These are phyloP conservation scores for Parathielavia appendiculata DNA, from an alignment of 495 filamentous ascomycete genomes.

Conservation along the genomic window DNA sequence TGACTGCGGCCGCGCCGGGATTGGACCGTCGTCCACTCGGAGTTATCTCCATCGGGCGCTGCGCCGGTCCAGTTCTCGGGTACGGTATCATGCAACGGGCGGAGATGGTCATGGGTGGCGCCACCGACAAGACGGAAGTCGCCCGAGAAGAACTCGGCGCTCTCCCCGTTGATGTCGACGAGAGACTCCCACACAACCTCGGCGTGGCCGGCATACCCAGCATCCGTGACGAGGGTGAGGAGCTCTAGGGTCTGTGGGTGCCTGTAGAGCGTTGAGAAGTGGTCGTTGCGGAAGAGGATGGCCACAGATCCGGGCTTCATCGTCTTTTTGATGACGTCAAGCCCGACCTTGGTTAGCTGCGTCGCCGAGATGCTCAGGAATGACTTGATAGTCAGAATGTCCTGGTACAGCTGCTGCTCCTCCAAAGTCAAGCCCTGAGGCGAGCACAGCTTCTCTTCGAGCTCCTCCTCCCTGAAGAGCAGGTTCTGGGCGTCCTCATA, in stretches of 20 bases:
- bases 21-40: conserved; percentile 50
- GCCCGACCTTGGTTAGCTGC: conserved; percentile 77
- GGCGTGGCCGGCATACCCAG: conserved; percentile 78
- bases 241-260: conserved; percentile 66
- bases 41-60: conserved; percentile 11
- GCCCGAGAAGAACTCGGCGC: conserved; percentile 77
- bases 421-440: conserved; percentile 51
- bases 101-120: conserved; percentile 27
- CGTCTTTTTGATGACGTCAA: conserved; percentile 60
- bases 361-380: conserved; percentile 76
- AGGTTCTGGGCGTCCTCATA: conserved; percentile 90
- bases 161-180: conserved; percentile 79
- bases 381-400: conserved; percentile 73
- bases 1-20: conserved; percentile 32
- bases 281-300: conserved; percentile 94
- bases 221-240: conserved; percentile 82
- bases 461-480: conserved; percentile 78
- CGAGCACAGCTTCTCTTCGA: conserved; percentile 69
- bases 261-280: conserved; percentile 88
- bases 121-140: conserved; percentile 83
- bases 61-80: conserved; percentile 7
- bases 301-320: conserved; percentile 69
- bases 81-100: conserved; percentile 12
- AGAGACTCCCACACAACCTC: conserved; percentile 96
- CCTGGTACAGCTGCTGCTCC: conserved; percentile 66